Base-by-base conservation (phyloP, 1,139 yeast species). In the Casaregolazyma suthepensis region DNA sequence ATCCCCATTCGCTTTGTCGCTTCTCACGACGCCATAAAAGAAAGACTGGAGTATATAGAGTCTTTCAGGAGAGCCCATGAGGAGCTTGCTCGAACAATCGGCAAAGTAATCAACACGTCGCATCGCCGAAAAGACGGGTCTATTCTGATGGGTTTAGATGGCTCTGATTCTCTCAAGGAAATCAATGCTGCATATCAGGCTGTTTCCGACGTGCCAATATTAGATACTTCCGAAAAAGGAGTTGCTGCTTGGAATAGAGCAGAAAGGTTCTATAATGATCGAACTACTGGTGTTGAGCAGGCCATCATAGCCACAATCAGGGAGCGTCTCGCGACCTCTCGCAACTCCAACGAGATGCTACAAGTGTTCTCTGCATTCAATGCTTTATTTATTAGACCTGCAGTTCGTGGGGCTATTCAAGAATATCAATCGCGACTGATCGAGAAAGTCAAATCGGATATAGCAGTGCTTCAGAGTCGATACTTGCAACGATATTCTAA, bases 1-100 rank as follows among this genome's bases (percentile, higher is more conserved):
- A 77, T 85, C 35, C 78, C 85, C 26, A 79, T 88, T 17, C 78
- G 83, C 58, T 75, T 88, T 15, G 73, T 74, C 38, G 77, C 82
- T 18, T 67, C 72, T 1, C 80, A 83, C 29, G 64, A 64, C 0
- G 68, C 66, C 17, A 63, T 86, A 7, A 76, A 74, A 57, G 78
- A 77, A 1, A 71, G 82, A 43, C 58, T 87, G 1, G 72, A 68
- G 1, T 72, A 75, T 40, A 63, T 86, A 1, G 66, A 65, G 7
- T 62, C 67, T 0, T 78, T 88, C 57, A 73, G 91, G 58, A 57
- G 63, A 0, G 74, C 77, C 10, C 93, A 88, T 61, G 75, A 79
- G 46, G 79, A 80, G 52, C 70, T 86, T 22, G 63, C 68, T 5
- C 59, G 62, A 1, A 71, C 76, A 31, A 59, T 78, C 45, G 54